Base-by-base conservation (phyloP, 768 basidiomycete species). In the Mycena albidolilacea region DNA sequence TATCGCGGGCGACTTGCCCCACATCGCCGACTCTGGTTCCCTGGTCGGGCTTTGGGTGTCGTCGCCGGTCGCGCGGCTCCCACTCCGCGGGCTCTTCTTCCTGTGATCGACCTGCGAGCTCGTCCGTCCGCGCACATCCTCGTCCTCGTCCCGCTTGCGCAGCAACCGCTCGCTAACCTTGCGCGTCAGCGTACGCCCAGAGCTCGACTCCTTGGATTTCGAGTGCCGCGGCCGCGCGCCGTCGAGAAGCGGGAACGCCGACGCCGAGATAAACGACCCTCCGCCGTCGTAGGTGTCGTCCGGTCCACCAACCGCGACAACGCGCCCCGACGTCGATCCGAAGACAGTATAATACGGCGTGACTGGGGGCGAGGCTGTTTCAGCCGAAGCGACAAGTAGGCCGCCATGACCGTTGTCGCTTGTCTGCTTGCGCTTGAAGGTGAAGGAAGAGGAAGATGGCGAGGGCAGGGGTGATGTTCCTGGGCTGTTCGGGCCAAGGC, bases 291-390 rank as follows among this genome's bases (percentile, higher is more conserved):
- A 80, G 14, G 77, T 80, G 59, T 88, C 88, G 11, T 84, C 84
- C 0, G 84, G 82, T 11, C 84, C 83, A 0, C 86, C 87, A 0
- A 85, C 85, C 14, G 84, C 85, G 17, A 88, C 82, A 7, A 87
- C 80, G 9, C 83, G 84, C 1, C 84, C 89, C 1, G 87, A 82
- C 0, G 83, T 78, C 7, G 84, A 82, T 1, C 90, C 90, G 69
- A 90, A 85, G 17, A 91, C 86, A 5, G 90, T 89, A 74, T 90
- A 90, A 64, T 90, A 89, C n/a, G 90, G 89, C 11, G 80, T 82
- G 43, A 77, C 74, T 5, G 78, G 72, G 41, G 74, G 46, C 23
- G 74, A 71, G 7, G 67, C 39, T 14, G 64, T 50, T 12, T 23
- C 59, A 0, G 52, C 39, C 2, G 71, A 69, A 64, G 14, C 54